These are phyloP conservation scores for Solanum ossicruentum DNA, from an alignment of 257 asterid species.

Conservation along the genomic window DNA sequence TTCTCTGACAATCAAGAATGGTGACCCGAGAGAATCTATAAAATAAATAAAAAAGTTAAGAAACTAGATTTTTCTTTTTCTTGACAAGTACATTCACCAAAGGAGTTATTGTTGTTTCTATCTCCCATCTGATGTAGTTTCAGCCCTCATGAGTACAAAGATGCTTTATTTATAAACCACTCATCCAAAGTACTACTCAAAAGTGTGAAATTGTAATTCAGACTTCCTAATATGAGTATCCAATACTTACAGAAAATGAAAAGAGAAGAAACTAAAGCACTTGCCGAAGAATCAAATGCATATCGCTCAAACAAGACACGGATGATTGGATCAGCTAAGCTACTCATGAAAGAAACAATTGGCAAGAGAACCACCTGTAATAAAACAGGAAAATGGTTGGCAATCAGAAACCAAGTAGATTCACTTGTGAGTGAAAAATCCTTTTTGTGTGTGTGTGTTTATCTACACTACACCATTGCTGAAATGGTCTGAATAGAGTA, in stretches of 20 bases:
- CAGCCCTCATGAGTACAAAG: background rate
- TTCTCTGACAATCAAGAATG: slow-evolving; percentile 34
- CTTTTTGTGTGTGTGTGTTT: too few species aligned
- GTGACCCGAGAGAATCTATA: slow-evolving; percentile 36
- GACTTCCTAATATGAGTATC: background rate
- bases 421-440: background rate
- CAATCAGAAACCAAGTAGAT: background rate
- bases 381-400: background rate
- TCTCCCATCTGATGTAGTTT: background rate
- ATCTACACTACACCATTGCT: background rate
- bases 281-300: slow-evolving; percentile 40
- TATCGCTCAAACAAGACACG: slow-evolving; percentile 19
- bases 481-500: background rate
- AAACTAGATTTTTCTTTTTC: background rate
- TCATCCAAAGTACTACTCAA: background rate
- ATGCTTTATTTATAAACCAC: background rate
- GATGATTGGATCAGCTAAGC: slow-evolving; percentile 29
- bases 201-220: background rate
- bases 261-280: slow-evolving; percentile 32
- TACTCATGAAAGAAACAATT: slow-evolving; percentile 15
- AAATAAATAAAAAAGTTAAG: background rate
- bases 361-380: slow-evolving; percentile 35
- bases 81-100: background rate
- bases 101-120: background rate
- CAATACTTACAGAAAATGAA: slow-evolving; percentile 21